Base-by-base conservation (phyloP, 2,329 filamentous ascomycete genomes). In the Grosmannia clavigera region DNA sequence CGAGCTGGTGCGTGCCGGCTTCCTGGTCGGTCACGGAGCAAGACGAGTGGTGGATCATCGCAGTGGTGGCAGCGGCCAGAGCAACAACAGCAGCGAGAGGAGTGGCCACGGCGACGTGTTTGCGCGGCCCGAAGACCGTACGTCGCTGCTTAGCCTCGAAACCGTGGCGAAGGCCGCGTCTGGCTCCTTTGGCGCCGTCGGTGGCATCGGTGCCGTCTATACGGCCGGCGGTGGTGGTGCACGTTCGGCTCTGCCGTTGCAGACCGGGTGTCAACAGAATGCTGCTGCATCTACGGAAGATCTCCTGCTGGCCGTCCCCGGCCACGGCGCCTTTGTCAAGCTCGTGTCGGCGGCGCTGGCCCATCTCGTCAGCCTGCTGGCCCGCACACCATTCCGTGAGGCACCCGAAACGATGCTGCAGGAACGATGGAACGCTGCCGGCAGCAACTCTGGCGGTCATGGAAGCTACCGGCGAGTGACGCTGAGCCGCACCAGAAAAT, bases 161-260 rank as follows among this genome's bases (percentile, higher is more conserved):
- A 79, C 76, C 31, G 81, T 88, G 27, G 82, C 84, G 2, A 78
- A 75, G 63, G 84, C 85, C 27, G 82, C 86, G 5, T 86, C 87
- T 0, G 88, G 88, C 16, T 84, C 84, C 3, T 67, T 87, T 2
- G 85, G 77, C 7, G 86, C 87, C 1, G 82, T 90, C 0, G 88
- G 88, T 1, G 87, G 87, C 5, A 72, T 76, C n/a, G 81, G 81
- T 25, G 85, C 82, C 2, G 74, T 89, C 5, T 81, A 86, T 67
- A 78, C 78, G 56, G 81, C 79, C 2, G 86, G 86, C 19, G 87
- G 86, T 4, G 73, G 68, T 61, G 71, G 71, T 5, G 68, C 70
- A 5, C 65, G 72, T 7, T 51, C 56, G 3, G 75, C 78, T 62
- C 74, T 19, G 73, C 63, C 74, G 70, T 31, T 31, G 31, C 50